Evolutionary conservation across 2,329 filamentous ascomycete genomes (phyloP), one percentile per base, ranked within the genome.

Genomic region (Apiospora hydei): DNA sequence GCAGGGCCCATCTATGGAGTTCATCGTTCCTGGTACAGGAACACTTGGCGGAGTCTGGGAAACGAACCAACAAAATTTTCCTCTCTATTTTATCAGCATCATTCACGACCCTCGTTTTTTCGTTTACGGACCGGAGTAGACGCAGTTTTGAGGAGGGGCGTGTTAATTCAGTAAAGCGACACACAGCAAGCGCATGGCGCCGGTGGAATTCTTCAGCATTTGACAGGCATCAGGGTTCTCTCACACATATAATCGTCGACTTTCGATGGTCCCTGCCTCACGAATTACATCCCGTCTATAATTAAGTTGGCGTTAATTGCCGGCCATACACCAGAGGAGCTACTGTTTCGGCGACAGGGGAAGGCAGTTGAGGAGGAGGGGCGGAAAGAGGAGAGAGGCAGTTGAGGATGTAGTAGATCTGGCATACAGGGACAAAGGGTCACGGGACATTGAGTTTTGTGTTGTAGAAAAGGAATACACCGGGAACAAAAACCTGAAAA

Each of bases 61-160:
- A 77, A 72, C 76, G 76, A 76, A 77, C 76, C 70, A 41, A 51
- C 68, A 69, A 69, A 69, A 69, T 26, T 43, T 51, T 51, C 46
- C 49, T 69, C 34, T 51, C 68, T 57, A 73, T 75, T 75, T 74
- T 77, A 74, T 75, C 68, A 69, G 68, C 68, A 69, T 69, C 75
- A 74, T 79, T 79, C 77, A 80, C 74, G 78, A 80, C 80, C 74
- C 78, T 81, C 79, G 78, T 78, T 81, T 73, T 78, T 79, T 73
- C 72, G 78, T 77, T 64, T 69, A 71, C 76, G 77, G 74, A 78
- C 79, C 79, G 77, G 78, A 74, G 75, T 77, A 79, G 71, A 70
- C 46, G 69, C 66, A 69, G 46, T 69, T 57, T 51, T 47, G 68
- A 43, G 21, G 68, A 43, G 47, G 30, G 72, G 75, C 77, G 74